phyloP scores from a whole-genome alignment of 2,329 filamentous ascomycete genomes.

The Claviceps humidiphila region DNA sequence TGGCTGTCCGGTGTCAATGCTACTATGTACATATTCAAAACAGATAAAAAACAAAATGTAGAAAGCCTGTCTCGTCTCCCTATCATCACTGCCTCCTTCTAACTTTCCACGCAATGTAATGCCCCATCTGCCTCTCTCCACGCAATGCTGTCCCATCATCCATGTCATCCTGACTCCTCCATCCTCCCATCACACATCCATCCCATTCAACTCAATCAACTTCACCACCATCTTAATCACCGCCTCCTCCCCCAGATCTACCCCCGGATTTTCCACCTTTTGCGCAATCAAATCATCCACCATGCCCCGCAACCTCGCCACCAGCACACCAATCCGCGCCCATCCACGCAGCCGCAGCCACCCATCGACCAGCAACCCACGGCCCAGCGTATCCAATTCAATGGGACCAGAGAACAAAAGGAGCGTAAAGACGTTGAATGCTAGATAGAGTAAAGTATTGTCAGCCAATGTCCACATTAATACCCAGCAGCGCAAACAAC shows the following conservation, averaged over 20 bases:
- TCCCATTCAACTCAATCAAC: constrained; percentile 78
- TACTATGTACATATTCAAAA: too few species aligned
- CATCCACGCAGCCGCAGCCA: constrained; percentile 81
- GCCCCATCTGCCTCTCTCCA: too few species aligned
- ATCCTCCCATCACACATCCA: constrained; percentile 46
- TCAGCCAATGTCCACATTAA: too few species aligned
- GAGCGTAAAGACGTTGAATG: constrained; percentile 80
- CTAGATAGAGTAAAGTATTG: constrained; percentile 21
- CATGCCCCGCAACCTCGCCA: constrained; percentile 71
- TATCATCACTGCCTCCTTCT: too few species aligned
- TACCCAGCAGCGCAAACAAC: too few species aligned
- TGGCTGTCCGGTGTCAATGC: too few species aligned
- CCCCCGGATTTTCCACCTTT: constrained; percentile 63
- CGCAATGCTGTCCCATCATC: background rate
- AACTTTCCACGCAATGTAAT: too few species aligned
- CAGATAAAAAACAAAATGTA: too few species aligned
- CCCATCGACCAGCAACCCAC: constrained; percentile 80
- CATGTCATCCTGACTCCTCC: background rate
- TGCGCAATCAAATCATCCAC: constrained; percentile 71
- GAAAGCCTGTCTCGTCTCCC: too few species aligned
- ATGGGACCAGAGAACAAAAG: constrained; percentile 81
- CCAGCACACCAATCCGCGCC: constrained; percentile 86
- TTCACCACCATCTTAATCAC: constrained; percentile 66
- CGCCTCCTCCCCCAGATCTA: constrained; percentile 44
- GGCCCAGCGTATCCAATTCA: constrained; percentile 71